Evolutionary conservation across 805 yeast genomes (phyloP).

Genomic region (Kluyveromyces nonfermentans): DNA sequence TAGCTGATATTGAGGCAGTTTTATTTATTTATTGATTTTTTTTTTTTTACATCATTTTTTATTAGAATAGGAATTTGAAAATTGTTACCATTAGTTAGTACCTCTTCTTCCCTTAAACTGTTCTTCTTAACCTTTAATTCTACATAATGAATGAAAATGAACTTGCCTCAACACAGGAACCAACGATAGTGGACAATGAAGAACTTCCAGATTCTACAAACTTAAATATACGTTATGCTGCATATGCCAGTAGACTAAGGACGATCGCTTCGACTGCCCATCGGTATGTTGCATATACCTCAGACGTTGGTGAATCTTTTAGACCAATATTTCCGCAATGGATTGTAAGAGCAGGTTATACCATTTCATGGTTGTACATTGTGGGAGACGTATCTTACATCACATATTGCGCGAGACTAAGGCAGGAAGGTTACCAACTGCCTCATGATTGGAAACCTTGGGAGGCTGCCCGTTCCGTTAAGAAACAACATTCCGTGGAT

Average conservation of each 20-base stretch:
- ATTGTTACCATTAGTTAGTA: no score
- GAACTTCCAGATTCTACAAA: conserved; percentile 35
- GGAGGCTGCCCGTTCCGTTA: conserved; percentile 39
- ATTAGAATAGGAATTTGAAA: no score
- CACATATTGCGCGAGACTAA: conserved; percentile 61
- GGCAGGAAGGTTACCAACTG: conserved; percentile 52
- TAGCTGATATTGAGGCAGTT: no score
- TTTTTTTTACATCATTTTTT: no score
- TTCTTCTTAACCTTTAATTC: no score
- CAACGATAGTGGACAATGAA: conserved; percentile 1
- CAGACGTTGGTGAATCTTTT: conserved; percentile 81
- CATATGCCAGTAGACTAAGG: conserved; percentile 67
- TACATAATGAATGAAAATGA: neutral
- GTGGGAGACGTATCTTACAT: conserved; percentile 67
- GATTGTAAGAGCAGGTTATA: conserved; percentile 59
- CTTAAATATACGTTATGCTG: conserved; percentile 60
- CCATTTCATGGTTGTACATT: conserved; percentile 66
- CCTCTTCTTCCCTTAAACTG: no score
- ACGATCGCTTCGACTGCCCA: conserved; percentile 66
- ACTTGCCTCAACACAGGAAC: neutral
- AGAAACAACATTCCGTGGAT: conserved; percentile 10
- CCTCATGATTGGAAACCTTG: conserved; percentile 56
- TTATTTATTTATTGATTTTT: no score
- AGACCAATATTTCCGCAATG: conserved; percentile 70
- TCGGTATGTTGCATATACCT: conserved; percentile 77